Conservation (phyloP, 305 asterid species). For the Striga hermonthica region DNA sequence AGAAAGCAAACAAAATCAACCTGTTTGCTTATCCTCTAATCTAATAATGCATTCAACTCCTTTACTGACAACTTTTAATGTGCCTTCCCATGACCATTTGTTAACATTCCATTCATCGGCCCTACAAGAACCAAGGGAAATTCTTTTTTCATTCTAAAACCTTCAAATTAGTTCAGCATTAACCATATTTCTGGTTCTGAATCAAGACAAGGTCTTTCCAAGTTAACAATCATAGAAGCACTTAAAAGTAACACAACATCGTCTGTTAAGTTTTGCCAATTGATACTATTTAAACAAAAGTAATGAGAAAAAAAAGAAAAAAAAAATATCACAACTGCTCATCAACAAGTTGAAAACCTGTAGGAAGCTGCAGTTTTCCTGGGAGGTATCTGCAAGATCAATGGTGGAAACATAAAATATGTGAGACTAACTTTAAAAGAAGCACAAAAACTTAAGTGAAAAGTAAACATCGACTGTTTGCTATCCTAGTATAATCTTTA, state of each 20-base stretch:
- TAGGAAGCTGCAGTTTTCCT: conserved; percentile 80
- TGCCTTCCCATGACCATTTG: conserved; percentile 98
- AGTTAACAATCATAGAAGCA: conserved; percentile 9
- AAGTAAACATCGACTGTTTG: conserved; percentile 1
- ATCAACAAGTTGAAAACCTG: conserved; percentile 49
- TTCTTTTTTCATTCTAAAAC: conserved; percentile 12
- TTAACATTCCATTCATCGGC: conserved; percentile 99
- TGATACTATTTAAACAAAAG: neutral
- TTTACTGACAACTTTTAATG: conserved; percentile 74
- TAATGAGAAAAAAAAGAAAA: neutral
- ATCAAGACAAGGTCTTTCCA: neutral
- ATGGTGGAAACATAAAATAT: conserved; percentile 26
- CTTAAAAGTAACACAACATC: neutral
- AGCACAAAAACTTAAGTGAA: conserved; percentile 13
- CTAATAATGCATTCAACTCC: conserved; percentile 91
- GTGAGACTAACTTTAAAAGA: conserved; percentile 21
- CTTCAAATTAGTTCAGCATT: conserved; percentile 20
- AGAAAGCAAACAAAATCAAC: conserved; percentile 39
- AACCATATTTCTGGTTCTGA: conserved; percentile 6
- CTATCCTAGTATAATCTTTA: neutral
- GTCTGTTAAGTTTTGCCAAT: neutral
- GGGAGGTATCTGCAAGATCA: conserved; percentile 76
- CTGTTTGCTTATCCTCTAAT: conserved; percentile 85
- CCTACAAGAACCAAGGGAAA: conserved; percentile 43
- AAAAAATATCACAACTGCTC: neutral